Evolutionary conservation across 139 green algal genomes (phyloP), one percentile per base, ranked within the genome.

Genomic region (Marvania coccoides): DNA sequence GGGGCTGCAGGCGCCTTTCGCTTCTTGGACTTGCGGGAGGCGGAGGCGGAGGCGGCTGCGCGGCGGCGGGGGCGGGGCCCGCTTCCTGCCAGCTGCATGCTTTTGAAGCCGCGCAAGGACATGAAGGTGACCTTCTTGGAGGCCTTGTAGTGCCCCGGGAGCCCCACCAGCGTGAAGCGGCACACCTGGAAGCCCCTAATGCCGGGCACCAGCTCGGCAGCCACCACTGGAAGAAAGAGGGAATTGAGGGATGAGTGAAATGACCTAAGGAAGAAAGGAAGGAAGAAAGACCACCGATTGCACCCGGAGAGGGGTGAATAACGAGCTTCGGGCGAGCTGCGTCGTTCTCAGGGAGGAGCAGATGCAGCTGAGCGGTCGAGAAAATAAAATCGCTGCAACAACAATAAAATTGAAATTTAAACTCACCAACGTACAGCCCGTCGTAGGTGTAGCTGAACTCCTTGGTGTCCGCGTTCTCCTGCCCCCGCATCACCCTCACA

Each of bases 361-460:
- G n/a, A n/a, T n/a, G n/a, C n/a, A n/a, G n/a, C n/a, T n/a, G n/a
- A n/a, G n/a, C n/a, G n/a, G n/a, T n/a, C n/a, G n/a, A n/a, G n/a
- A n/a, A n/a, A n/a, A n/a, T n/a, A n/a, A n/a, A n/a, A n/a, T n/a
- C n/a, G n/a, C n/a, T n/a, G n/a, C n/a, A n/a, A n/a, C n/a, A n/a
- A n/a, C n/a, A n/a, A n/a, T n/a, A n/a, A n/a, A n/a, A n/a, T n/a
- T n/a, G n/a, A n/a, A n/a, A n/a, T n/a, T n/a, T n/a, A n/a, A n/a
- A n/a, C n/a, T 19, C 19, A 51, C 23, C 47, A 19, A 8, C 34
- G 61, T 87, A 89, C 64, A 89, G 63, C 6, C 83, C 83, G 45
- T 89, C 83, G 45, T 88, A 89, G 26, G 71, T 76, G 45, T 82
- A 80, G 4, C 40, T 65, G 40, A 55, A 31, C 55, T 72, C 46